Percentiles rank a stretch among this genome's conserved stretches.
These are phyloP conservation scores for Lunularia cruciata DNA, from an alignment of 225 moss, liverwort and hornwort genomes.

Conservation along the genomic window DNA sequence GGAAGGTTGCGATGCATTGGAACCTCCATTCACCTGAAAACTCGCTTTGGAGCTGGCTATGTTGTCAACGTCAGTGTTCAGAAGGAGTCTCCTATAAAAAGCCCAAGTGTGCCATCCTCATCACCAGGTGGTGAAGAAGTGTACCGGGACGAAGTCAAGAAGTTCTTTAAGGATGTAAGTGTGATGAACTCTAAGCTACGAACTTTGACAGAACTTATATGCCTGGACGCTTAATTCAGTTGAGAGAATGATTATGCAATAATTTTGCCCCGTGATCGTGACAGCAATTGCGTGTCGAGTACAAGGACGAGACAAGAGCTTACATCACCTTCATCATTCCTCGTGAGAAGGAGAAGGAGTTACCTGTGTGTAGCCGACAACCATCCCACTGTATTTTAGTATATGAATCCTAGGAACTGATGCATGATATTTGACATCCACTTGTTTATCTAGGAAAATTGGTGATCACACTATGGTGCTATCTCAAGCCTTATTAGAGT, in stretches of 20 bases:
- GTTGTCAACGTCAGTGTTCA: constrained; percentile 93
- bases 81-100: constrained; percentile 56
- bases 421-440: too few relatives aligned
- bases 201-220: background rate
- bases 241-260: background rate
- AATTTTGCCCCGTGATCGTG: background rate
- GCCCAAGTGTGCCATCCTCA: constrained; percentile 13
- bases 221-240: background rate
- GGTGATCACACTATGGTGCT: too few relatives aligned
- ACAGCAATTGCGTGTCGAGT: constrained; percentile 65
- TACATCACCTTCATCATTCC: constrained; percentile 83
- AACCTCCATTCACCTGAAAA: constrained; percentile 86
- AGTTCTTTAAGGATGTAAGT: constrained; percentile 66
- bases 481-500: too few relatives aligned
- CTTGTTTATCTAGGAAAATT: too few relatives aligned
- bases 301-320: constrained; percentile 76
- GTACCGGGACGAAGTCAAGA: constrained; percentile 54
- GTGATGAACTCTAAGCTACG: background rate
- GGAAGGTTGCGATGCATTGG: constrained; percentile 91
- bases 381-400: too few relatives aligned
- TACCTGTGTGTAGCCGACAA: constrained; percentile 63
- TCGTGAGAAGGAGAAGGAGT: constrained; percentile 64
- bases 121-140: constrained; percentile 52
- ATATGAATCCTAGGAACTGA: too few relatives aligned
- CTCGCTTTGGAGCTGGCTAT: constrained; percentile 91